Evolutionary conservation across 2,329 filamentous ascomycete genomes (phyloP), one percentile per base, ranked within the genome.

Genomic region (Colletotrichum simmondsii): DNA sequence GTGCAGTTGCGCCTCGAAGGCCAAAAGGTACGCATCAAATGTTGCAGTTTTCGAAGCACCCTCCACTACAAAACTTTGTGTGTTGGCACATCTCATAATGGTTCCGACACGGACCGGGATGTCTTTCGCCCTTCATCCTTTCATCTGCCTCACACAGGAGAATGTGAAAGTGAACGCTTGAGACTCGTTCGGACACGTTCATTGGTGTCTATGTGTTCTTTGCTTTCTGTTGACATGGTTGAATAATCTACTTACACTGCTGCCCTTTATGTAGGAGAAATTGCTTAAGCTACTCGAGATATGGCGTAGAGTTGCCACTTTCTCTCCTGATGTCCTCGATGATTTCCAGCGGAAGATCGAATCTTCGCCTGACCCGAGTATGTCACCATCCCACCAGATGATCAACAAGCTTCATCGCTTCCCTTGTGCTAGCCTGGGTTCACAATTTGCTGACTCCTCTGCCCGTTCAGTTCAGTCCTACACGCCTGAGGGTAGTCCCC

Each of bases 261-360:
- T 77, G 77, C 78, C 81, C 80, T 75, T 81, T 77, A 81, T 92
- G 87, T 93, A 97, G 94, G 95, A 97, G 82, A 98, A 98, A 87
- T 96, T 98, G 83, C 92, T 89, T 81, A 98, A 98, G 83, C 90
- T 99, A 78, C 87, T 98, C 85, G 95, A 98, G 81, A 99, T 99
- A 77, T 99, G 97, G 97, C 95, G 98, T 82, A 97, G 97, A 80
- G 95, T 94, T 76, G 92, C 93, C 81, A 98, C 95, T 26, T 98
- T 99, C 83, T 95, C 97, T 30, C 82, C 88, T 54, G 83, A 92
- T 66, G 92, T 98, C 91, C 90, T 99, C 78, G 87, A 88, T 75
- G 91, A 90, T 49, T 97, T 97, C 88, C 96, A 95, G 84, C 89
- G 94, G 80, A 95, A 94, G 83, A 83, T 97, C 78, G 92, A 88